These are phyloP conservation scores for Herpotrichia juniperi DNA, from an alignment of 2,329 filamentous ascomycete genomes.

Conservation along the genomic window DNA sequence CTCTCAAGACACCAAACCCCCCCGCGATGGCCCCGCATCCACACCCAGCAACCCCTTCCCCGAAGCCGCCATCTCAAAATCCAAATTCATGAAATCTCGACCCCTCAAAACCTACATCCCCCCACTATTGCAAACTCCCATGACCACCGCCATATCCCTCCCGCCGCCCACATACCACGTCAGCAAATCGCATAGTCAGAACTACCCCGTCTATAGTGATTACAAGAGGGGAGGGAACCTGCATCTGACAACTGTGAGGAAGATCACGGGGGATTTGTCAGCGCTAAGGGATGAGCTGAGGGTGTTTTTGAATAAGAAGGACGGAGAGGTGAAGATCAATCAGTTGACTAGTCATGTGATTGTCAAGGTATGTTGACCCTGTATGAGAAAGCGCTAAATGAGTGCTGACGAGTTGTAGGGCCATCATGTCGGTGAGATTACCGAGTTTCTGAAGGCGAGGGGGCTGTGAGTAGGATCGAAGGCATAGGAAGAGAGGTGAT, in stretches of 20 bases:
- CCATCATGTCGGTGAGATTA: slow-evolving; percentile 3
- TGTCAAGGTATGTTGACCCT: slow-evolving; percentile 30
- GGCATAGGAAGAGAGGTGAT: neutral
- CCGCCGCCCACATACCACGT: slow-evolving; percentile 68
- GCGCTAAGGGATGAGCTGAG: slow-evolving; percentile 69
- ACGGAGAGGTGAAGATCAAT: slow-evolving; percentile 63
- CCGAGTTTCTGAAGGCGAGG: slow-evolving; percentile 1
- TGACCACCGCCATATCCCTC: slow-evolving; percentile 15
- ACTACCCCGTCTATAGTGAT: slow-evolving; percentile 78
- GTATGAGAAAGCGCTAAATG: too few species aligned
- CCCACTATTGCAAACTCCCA: slow-evolving; percentile 3
- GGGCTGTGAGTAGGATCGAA: neutral
- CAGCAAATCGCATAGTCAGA: slow-evolving; percentile 70
- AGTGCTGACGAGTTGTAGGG: slow-evolving; percentile 2
- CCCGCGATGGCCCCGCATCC: neutral
- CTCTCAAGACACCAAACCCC: slow-evolving; percentile 1
- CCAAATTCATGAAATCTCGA: slow-evolving; percentile 1
- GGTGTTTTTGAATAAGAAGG: slow-evolving; percentile 61
- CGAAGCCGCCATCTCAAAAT: neutral
- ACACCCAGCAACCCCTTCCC: neutral
- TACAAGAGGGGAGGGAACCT: slow-evolving; percentile 77
- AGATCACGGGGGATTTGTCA: slow-evolving; percentile 74
- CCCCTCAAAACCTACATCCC: slow-evolving; percentile 16
- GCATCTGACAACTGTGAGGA: slow-evolving; percentile 76
- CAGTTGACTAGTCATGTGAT: slow-evolving; percentile 71